A percentile compares a stretch with the other conserved stretches of the same genome.
These are phyloP conservation scores for Eucalyptus melliodora DNA, from an alignment of 345 rosid species.

Conservation along the genomic window DNA sequence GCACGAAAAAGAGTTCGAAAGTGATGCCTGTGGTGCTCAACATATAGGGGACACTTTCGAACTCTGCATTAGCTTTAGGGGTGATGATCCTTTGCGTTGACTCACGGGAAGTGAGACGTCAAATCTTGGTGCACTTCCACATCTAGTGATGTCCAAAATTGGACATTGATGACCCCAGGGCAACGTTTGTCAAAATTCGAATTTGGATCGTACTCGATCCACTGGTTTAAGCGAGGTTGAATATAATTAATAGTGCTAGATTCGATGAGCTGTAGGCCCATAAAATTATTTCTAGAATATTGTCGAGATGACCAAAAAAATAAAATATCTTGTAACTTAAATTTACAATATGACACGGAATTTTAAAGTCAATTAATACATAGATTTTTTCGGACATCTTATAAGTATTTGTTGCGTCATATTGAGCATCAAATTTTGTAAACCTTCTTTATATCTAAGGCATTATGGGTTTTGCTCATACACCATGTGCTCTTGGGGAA, in stretches of 20 bases:
- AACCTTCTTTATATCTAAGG: background rate
- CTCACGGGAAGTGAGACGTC: background rate
- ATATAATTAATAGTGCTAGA: background rate
- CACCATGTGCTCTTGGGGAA: background rate
- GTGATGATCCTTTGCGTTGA: background rate
- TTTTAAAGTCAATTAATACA: background rate
- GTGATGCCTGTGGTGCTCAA: background rate
- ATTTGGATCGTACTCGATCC: background rate
- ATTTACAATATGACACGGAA: background rate
- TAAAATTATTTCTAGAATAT: background rate
- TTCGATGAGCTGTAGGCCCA: fast-evolving
- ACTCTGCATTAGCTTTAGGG: background rate
- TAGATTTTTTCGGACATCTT: fast-evolving
- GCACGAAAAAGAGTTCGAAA: background rate
- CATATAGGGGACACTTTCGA: background rate
- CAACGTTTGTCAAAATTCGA: background rate
- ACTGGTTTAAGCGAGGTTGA: background rate
- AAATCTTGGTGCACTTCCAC: background rate
- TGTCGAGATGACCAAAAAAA: fast-evolving
- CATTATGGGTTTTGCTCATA: background rate
- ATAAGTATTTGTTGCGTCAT: background rate
- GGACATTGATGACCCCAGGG: background rate
- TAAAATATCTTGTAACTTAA: background rate
- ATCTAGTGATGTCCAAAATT: background rate
- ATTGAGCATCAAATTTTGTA: background rate